Percentiles rank a stretch among this genome's conserved stretches.
Evolutionary conservation across 1,284 basidiomycete species (phyloP).

Genomic region (Fomes fomentarius): DNA sequence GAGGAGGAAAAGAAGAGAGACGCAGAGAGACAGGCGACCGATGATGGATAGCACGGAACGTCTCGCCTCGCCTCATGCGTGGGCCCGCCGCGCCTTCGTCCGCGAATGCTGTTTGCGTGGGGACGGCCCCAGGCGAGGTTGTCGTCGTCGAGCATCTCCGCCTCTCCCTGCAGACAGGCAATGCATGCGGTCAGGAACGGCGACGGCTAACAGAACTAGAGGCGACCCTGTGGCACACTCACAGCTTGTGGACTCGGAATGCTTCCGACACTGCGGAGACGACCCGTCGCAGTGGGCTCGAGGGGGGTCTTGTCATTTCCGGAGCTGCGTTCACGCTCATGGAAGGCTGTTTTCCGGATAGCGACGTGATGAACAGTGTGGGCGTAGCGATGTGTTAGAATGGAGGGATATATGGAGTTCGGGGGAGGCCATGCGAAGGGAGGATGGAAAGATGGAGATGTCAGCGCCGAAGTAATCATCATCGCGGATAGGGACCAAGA

Average conservation of each 20-base stretch:
- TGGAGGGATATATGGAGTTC: conserved; percentile 3
- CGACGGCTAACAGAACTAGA: neutral
- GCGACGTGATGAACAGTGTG: neutral
- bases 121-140: conserved; percentile 30
- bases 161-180: conserved; percentile 8
- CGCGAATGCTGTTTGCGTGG: conserved; percentile 2
- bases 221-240: no score
- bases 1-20: no score
- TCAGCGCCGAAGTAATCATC: neutral
- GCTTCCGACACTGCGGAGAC: no score
- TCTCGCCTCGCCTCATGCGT: no score
- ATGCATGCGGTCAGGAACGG: neutral
- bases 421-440: neutral
- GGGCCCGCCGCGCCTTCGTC: no score
- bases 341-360: no score
- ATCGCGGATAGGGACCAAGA: neutral
- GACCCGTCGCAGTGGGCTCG: no score
- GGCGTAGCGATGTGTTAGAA: neutral
- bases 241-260: no score
- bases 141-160: conserved; percentile 32
- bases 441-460: neutral
- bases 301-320: no score
- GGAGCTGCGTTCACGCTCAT: no score
- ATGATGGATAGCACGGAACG: no score
- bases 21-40: no score